Conservation (phyloP, 2,329 filamentous ascomycete species). For the Cercospora sp. region DNA sequence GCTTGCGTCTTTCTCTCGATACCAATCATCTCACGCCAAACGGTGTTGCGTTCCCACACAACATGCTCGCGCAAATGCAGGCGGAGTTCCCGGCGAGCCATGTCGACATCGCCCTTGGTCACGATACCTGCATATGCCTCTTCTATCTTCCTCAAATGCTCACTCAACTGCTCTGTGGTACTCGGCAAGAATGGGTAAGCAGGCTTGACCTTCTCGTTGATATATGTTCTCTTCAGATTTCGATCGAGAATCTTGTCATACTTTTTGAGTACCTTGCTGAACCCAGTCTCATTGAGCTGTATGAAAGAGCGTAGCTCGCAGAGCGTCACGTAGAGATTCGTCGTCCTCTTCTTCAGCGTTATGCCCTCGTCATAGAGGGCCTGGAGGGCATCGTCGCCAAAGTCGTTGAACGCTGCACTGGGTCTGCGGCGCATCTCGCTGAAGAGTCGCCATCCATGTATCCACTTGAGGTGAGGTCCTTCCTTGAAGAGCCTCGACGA, state of each 20-base stretch:
- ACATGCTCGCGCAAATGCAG: slow-evolving; percentile 94
- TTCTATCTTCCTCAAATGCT: slow-evolving; percentile 74
- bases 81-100: slow-evolving; percentile 81
- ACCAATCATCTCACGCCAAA: slow-evolving; percentile 98
- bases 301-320: slow-evolving; percentile 96
- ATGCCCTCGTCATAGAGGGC: slow-evolving; percentile 70
- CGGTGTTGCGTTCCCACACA: slow-evolving; percentile 97
- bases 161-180: slow-evolving; percentile 70
- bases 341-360: slow-evolving; percentile 87
- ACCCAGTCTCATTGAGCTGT: slow-evolving; percentile 94
- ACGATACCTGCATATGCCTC: slow-evolving; percentile 77
- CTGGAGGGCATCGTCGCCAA: slow-evolving; percentile 72
- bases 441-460: slow-evolving; percentile 22
- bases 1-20: slow-evolving; percentile 95
- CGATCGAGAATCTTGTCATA: slow-evolving; percentile 95
- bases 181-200: slow-evolving; percentile 78
- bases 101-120: slow-evolving; percentile 73
- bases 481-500: slow-evolving; percentile 23
- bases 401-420: slow-evolving; percentile 73
- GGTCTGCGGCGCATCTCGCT: slow-evolving; percentile 57
- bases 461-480: slow-evolving; percentile 28
- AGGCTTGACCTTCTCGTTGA: slow-evolving; percentile 70
- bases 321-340: slow-evolving; percentile 83
- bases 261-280: slow-evolving; percentile 95
- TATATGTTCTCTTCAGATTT: slow-evolving; percentile 74